Base-by-base conservation (phyloP, 1,139 yeast species). In the Geotrichum citri-aurantii region DNA sequence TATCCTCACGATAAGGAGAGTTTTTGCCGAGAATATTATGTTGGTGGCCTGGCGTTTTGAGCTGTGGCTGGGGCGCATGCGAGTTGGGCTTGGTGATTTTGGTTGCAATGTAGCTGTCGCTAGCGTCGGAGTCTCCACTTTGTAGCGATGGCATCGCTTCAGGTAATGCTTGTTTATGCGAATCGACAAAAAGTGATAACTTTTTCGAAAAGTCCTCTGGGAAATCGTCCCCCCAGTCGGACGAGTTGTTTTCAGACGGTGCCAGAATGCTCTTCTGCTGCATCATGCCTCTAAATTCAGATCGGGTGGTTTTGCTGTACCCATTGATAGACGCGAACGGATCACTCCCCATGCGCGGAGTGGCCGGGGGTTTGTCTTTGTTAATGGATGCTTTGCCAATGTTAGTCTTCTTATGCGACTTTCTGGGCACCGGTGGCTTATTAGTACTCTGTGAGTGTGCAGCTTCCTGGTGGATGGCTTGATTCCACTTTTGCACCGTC, bases 401-500 rank as follows among this genome's bases (percentile, higher is more conserved):
- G 14, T 31, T 21, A 21, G 31, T 29, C 37, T 33, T 47, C 37
- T 47, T 50, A 14, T 14, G 21, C 26, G 47, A 26, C n/a, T 33
- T 23, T 42, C 42, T 42, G 29, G 33, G 29, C 21, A n/a, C 29
- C n/a, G 42, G 17, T 14, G 52, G n/a, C 11, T 48, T 55, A 21
- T 52, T 56, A 8, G 33, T 29, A n/a, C 24, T 48, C 17, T 27
- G 24, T 7, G 44, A 37, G 17, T 54, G 37, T 7, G 50, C 33
- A 29, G n/a, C 51, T n/a, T 52, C 56, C 17, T 26, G 40, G 19
- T 40, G 47, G 12, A 60, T 52, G 19, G 64, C 60, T 33, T 67
- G 67, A 49, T 71, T 72, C 69, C 68, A 66, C 52, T 62, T 62
- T 56, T 69, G 68, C 14, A 70, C 74, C 1, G 73, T 68, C 58